Conservation (phyloP, 805 yeast species). For the Dipodascus albidus region DNA sequence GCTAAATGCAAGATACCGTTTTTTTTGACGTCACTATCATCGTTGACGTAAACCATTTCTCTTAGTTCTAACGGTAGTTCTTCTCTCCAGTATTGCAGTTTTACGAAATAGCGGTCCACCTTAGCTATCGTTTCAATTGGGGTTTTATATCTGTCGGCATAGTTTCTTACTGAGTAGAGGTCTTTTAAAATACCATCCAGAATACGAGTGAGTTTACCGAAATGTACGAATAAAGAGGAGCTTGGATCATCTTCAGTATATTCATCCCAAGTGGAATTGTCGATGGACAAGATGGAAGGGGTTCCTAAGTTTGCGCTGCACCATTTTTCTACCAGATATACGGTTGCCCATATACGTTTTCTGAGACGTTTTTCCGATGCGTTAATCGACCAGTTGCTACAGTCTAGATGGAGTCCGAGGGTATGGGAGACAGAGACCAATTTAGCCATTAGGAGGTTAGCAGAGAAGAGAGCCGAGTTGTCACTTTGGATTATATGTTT, state of each 20-base stretch:
- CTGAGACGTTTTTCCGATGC: conserved; percentile 23
- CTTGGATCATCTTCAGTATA: conserved; percentile 14
- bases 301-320: conserved; percentile 23
- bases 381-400: conserved; percentile 25
- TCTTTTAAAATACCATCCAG: conserved; percentile 18
- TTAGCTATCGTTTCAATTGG: conserved; percentile 5
- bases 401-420: conserved; percentile 26
- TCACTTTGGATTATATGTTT: conserved; percentile 22
- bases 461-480: conserved; percentile 19
- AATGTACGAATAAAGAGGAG: conserved; percentile 19
- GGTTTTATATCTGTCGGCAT: conserved; percentile 9
- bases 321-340: conserved; percentile 29
- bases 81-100: conserved; percentile 18
- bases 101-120: conserved; percentile 13
- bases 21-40: conserved; percentile 6
- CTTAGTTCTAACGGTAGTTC: conserved; percentile 18
- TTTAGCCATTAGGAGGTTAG: conserved; percentile 19
- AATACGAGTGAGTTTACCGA: conserved; percentile 18
- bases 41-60: conserved; percentile 14
- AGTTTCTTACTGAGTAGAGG: conserved; percentile 15
- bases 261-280: conserved; percentile 13
- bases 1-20: conserved; percentile 20
- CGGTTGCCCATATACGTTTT: conserved; percentile 24
- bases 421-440: conserved; percentile 22
- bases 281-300: conserved; percentile 19